phyloP scores from a whole-genome alignment of 2,329 filamentous ascomycete genomes.

The Pestalotiopsis sp. region DNA sequence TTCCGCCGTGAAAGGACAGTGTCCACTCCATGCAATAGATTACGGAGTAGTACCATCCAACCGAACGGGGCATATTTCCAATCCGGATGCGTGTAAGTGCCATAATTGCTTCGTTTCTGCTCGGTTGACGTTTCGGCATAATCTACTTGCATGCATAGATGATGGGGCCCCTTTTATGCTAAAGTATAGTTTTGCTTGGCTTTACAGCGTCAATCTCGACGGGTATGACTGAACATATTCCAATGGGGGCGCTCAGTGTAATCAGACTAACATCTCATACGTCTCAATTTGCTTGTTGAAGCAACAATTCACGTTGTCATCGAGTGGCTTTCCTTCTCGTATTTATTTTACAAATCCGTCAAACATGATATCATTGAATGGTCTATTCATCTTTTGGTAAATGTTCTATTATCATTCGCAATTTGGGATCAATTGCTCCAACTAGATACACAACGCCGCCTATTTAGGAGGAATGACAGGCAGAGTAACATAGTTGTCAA shows the following conservation, averaged over 20 bases:
- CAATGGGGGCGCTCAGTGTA: no score
- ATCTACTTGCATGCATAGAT: background rate
- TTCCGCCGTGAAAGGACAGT: background rate
- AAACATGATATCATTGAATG: no score
- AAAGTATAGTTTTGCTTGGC: background rate
- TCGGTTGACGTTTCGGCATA: background rate
- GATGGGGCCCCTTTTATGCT: background rate
- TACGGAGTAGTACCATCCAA: background rate
- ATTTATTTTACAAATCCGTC: no score
- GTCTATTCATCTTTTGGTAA: background rate
- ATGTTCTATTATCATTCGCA: background rate
- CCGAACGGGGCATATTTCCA: background rate
- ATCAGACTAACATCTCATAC: no score
- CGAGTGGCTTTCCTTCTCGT: no score
- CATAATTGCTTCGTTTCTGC: background rate
- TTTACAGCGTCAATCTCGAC: background rate
- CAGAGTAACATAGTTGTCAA: constrained; percentile 48
- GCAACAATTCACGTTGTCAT: no score
- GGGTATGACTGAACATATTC: background rate
- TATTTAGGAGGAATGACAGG: constrained; percentile 47
- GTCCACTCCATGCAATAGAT: background rate
- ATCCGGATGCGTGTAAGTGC: background rate
- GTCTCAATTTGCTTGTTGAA: no score
- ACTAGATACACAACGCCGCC: no score
- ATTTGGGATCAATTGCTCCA: background rate